Percentiles rank a stretch among this genome's conserved stretches.
Conservation (phyloP, 371 early-diverging fungal genomes). For the Actinomortierella ambigua region DNA sequence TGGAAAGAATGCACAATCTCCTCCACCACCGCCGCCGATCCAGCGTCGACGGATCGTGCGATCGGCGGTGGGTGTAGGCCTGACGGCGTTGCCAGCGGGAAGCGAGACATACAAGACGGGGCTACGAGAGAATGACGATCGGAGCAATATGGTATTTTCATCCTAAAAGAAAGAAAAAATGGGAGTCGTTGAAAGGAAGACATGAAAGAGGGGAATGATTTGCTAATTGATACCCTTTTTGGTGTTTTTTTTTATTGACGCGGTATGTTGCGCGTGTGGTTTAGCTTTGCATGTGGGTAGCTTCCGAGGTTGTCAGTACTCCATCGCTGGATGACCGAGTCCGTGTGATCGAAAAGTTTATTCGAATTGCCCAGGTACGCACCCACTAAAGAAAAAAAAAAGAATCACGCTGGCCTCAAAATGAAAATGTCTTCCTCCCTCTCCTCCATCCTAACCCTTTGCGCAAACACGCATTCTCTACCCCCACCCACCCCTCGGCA, state of each 20-base stretch:
- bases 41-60: too few species aligned
- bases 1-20: too few species aligned
- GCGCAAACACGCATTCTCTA: too few species aligned
- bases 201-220: constrained; percentile 7
- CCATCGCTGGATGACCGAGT: constrained; percentile 44
- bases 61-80: too few species aligned
- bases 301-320: constrained; percentile 52
- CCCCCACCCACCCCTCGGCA: not conserved
- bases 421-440: too few species aligned
- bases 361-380: constrained; percentile 51
- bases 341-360: constrained; percentile 53
- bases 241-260: constrained; percentile 51
- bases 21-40: too few species aligned
- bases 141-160: constrained; percentile 47
- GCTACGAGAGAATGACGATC: constrained; percentile 30
- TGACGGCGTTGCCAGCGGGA: too few species aligned
- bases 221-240: too few species aligned
- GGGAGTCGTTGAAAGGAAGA: not conserved
- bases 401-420: too few species aligned
- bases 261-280: constrained; percentile 27
- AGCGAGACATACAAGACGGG: constrained; percentile 16
- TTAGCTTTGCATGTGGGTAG: constrained; percentile 56
- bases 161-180: constrained; percentile 1
- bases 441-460: too few species aligned
- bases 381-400: too few species aligned